phyloP scores from a whole-genome alignment of 805 yeast genomes.

The Schizosaccharomyces japonicus region DNA sequence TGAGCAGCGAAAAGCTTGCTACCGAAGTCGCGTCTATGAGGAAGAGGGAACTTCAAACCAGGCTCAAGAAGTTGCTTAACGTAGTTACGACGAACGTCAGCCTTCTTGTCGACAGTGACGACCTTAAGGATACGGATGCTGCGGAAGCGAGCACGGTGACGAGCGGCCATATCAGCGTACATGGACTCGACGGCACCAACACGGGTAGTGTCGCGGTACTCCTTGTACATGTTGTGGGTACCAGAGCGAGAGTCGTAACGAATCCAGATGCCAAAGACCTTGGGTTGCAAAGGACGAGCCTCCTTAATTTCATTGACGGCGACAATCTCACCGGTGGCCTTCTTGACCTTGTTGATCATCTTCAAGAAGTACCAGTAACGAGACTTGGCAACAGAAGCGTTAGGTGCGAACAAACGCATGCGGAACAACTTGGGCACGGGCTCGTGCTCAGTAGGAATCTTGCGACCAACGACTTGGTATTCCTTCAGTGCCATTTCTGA shows the following conservation, averaged over 20 bases:
- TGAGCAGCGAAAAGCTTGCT: slow-evolving; percentile 68
- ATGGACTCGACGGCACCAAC: slow-evolving; percentile 94
- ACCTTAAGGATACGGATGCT: slow-evolving; percentile 95
- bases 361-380: slow-evolving; percentile 99
- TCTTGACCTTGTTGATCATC: slow-evolving; percentile 97
- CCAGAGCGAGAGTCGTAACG: slow-evolving; percentile 99
- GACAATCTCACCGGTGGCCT: slow-evolving; percentile 98
- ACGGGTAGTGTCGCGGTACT: slow-evolving; percentile 98
- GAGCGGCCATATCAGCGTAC: slow-evolving; percentile 99
- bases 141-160: slow-evolving; percentile 99
- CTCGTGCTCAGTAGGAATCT: slow-evolving; percentile 94
- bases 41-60: slow-evolving; percentile 98
- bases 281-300: slow-evolving; percentile 94
- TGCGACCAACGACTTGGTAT: slow-evolving; percentile 99
- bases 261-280: slow-evolving; percentile 99
- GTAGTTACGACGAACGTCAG: slow-evolving; percentile 98
- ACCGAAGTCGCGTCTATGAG: slow-evolving; percentile 57
- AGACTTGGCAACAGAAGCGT: slow-evolving; percentile 97
- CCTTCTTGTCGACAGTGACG: slow-evolving; percentile 92
- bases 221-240: slow-evolving; percentile 99
- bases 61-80: slow-evolving; percentile 85
- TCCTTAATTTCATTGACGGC: slow-evolving; percentile 72
- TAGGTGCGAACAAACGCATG: slow-evolving; percentile 98
- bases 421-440: slow-evolving; percentile 99
- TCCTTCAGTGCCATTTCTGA: slow-evolving; percentile 33